phyloP scores from a whole-genome alignment of 148 eudicot genomes.

The Cornus florida region DNA sequence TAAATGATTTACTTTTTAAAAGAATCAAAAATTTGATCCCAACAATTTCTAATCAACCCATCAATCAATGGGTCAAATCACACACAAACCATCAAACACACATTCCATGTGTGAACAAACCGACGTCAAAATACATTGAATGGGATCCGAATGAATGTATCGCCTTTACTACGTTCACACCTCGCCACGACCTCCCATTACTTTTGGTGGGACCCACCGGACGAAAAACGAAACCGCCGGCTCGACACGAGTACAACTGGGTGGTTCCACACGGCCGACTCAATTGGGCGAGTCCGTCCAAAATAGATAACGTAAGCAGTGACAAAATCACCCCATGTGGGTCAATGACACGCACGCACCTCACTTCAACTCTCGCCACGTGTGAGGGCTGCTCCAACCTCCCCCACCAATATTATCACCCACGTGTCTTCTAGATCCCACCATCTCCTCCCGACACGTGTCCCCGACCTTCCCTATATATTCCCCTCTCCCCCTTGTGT shows the following conservation, averaged over 20 bases:
- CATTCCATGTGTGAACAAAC: no score
- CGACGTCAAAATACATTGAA: no score
- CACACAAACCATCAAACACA: no score
- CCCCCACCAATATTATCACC: slow-evolving; percentile 17
- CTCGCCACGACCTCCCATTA: no score
- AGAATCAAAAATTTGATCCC: no score
- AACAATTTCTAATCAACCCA: no score
- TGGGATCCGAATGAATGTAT: no score
- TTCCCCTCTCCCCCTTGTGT: slow-evolving; percentile 22
- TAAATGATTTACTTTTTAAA: no score
- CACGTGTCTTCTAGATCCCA: slow-evolving; percentile 34
- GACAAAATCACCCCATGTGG: slow-evolving; percentile 26
- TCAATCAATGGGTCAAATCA: no score
- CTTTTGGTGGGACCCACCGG: no score
- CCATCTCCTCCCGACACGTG: slow-evolving; percentile 13
- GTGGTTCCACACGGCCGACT: neutral
- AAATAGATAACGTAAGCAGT: slow-evolving; percentile 33
- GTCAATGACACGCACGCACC: neutral
- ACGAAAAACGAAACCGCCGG: neutral
- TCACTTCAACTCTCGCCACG: slow-evolving; percentile 15
- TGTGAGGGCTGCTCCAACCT: slow-evolving; percentile 16
- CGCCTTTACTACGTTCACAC: no score
- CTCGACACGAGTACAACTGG: neutral
- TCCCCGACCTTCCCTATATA: slow-evolving; percentile 22
- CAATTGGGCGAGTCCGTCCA: neutral